These are phyloP conservation scores for Aspergillus alliaceus DNA, from an alignment of 2,329 filamentous ascomycete species.

Conservation along the genomic window DNA sequence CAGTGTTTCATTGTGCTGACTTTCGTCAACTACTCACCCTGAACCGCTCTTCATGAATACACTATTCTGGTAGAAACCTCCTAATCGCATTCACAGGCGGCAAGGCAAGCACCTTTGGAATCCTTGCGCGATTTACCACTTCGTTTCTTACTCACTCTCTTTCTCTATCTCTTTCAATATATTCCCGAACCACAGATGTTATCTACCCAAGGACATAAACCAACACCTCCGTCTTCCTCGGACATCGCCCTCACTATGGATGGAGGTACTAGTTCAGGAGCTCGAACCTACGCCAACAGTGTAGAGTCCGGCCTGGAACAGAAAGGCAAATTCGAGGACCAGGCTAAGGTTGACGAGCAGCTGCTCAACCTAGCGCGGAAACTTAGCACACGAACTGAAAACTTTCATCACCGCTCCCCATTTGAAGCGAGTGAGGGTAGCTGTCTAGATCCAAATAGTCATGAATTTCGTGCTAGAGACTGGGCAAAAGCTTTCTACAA, in stretches of 20 bases:
- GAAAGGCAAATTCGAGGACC: not conserved
- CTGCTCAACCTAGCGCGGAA: constrained; percentile 9
- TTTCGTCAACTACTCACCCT: not conserved
- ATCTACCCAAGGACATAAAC: not conserved
- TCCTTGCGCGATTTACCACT: too few species aligned
- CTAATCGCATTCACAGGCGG: not conserved
- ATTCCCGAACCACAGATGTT: not conserved
- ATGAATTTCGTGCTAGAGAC: constrained; percentile 7
- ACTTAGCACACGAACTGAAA: not conserved
- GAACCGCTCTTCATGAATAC: not conserved
- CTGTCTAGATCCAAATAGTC: constrained; percentile 8
- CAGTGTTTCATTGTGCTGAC: not conserved
- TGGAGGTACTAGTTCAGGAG: not conserved
- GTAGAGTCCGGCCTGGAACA: not conserved
- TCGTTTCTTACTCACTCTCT: not conserved
- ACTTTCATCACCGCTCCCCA: not conserved
- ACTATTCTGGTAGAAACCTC: not conserved
- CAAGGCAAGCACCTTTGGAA: too few species aligned
- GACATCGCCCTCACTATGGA: not conserved
- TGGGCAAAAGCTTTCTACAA: constrained; percentile 17
- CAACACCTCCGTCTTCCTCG: not conserved
- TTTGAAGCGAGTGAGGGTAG: constrained; percentile 1
- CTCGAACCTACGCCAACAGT: not conserved
- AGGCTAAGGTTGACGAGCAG: not conserved
- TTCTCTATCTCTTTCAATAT: not conserved